Evolutionary conservation across 768 basidiomycete genomes (phyloP).

Genomic region (Amanita subjunquillea): DNA sequence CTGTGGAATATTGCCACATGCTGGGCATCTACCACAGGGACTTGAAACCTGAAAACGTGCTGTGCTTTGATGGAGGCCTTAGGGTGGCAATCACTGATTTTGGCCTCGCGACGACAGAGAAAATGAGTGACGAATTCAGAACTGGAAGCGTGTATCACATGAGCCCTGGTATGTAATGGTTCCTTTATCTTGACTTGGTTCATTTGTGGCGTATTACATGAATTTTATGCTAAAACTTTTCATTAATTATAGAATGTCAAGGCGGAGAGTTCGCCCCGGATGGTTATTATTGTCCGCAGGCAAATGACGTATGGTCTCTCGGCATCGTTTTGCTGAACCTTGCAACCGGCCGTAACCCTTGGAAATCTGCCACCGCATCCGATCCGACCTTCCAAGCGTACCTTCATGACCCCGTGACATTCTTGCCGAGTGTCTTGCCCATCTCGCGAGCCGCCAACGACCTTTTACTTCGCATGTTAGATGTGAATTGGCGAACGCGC

Average conservation of each 20-base stretch:
- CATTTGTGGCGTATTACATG: not conserved
- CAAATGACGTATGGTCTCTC: conserved; percentile 95
- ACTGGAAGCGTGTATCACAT: conserved; percentile 97
- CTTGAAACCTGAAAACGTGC: conserved; percentile 93
- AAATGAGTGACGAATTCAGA: conserved; percentile 81
- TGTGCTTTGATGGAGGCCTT: conserved; percentile 77
- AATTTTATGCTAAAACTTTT: not conserved
- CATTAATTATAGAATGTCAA: conserved; percentile 66
- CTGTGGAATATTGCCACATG: conserved; percentile 90
- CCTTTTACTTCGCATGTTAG: conserved; percentile 65
- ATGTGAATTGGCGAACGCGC: conserved; percentile 53
- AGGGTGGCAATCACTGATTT: conserved; percentile 91
- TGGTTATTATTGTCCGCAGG: conserved; percentile 75
- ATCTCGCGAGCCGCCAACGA: conserved; percentile 67
- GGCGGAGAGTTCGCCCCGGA: conserved; percentile 68
- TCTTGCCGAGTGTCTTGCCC: conserved; percentile 80
- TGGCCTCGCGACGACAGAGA: conserved; percentile 87
- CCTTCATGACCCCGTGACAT: conserved; percentile 61
- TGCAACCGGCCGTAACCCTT: conserved; percentile 94
- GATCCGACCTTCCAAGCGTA: conserved; percentile 93
- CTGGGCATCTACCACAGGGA: conserved; percentile 96
- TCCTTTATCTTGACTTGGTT: not conserved
- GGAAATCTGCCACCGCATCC: conserved; percentile 82
- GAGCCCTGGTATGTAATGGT: conserved; percentile 66
- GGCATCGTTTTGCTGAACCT: conserved; percentile 97